phyloP scores from a whole-genome alignment of 257 asterid species.

The Apocynum venetum region DNA sequence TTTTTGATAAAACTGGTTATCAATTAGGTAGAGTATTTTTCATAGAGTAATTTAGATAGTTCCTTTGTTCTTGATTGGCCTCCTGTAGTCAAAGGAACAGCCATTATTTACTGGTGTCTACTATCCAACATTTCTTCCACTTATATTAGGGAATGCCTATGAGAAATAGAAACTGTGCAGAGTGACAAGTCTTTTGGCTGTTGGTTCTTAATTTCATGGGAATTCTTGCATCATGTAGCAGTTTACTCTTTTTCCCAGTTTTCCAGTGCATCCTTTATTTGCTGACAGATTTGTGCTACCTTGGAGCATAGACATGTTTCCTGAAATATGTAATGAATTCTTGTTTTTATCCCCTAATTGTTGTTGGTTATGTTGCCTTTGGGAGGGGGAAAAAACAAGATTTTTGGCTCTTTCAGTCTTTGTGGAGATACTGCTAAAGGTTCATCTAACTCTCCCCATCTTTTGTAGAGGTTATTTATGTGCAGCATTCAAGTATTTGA shows the following conservation, averaged over 20 bases:
- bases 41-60: no score
- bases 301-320: neutral
- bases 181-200: neutral
- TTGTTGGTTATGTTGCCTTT: neutral
- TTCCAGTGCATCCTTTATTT: neutral
- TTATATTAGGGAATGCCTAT: neutral
- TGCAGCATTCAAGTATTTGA: neutral
- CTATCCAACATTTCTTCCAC: no score
- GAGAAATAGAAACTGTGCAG: neutral
- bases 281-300: neutral
- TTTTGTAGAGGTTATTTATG: neutral
- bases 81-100: no score
- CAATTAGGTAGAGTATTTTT: no score
- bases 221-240: neutral
- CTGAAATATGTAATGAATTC: neutral
- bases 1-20: no score
- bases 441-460: neutral
- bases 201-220: neutral
- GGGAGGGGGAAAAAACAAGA: neutral
- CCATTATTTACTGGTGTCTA: no score
- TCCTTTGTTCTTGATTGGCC: no score
- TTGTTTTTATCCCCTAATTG: neutral
- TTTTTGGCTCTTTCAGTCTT: neutral
- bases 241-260: neutral
- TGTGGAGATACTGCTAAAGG: neutral